These are phyloP conservation scores for Paspalum notatum DNA, from an alignment of 176 grass and related monocot genomes.

Conservation along the genomic window DNA sequence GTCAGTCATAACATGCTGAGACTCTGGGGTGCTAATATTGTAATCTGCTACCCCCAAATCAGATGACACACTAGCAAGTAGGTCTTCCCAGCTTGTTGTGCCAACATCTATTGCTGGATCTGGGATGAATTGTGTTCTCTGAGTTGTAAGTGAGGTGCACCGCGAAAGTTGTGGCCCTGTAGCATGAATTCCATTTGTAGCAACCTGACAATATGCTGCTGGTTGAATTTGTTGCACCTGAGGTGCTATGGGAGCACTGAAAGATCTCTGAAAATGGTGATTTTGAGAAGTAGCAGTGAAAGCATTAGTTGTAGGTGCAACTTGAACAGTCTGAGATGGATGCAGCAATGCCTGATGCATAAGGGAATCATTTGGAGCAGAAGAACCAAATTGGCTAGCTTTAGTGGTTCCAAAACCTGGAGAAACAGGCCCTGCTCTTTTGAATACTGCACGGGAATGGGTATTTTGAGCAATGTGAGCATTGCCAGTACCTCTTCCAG, in stretches of 20 bases:
- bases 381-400: conserved; percentile 35
- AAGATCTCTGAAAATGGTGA: conserved; percentile 53
- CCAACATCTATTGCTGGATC: conserved; percentile 51
- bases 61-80: conserved; percentile 73
- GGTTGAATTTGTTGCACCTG: conserved; percentile 45
- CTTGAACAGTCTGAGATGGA: conserved; percentile 43
- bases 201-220: conserved; percentile 21
- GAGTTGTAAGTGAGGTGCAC: conserved; percentile 31
- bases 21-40: background rate
- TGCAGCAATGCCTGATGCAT: conserved; percentile 36
- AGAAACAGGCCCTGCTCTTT: conserved; percentile 48
- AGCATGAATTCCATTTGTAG: conserved; percentile 28
- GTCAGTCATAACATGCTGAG: conserved; percentile 30
- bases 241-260: conserved; percentile 44
- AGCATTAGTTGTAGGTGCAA: conserved; percentile 22
- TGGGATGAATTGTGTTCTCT: conserved; percentile 36
- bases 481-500: conserved; percentile 27
- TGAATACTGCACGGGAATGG: conserved; percentile 50
- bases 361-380: conserved; percentile 34
- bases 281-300: conserved; percentile 40
- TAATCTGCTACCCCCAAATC: conserved; percentile 61
- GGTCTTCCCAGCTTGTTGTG: conserved; percentile 82
- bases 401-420: conserved; percentile 31
- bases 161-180: conserved; percentile 31
- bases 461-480: conserved; percentile 34